These are phyloP conservation scores for Endoconidiophora polonica DNA, from an alignment of 2,329 filamentous ascomycete species.

Conservation along the genomic window DNA sequence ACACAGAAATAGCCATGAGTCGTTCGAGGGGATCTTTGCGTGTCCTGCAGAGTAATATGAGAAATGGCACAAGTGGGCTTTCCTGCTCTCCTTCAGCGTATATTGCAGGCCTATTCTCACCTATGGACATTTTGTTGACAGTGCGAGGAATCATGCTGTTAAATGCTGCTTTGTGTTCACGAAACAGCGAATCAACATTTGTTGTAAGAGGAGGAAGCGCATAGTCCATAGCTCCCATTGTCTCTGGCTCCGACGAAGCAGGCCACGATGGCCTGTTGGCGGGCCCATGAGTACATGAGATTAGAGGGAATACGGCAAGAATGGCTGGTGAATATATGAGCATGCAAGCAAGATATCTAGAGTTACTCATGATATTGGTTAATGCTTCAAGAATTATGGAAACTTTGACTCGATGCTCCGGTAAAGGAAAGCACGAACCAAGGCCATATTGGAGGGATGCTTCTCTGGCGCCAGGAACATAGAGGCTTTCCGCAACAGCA, in stretches of 20 bases:
- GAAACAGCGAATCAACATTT: background rate
- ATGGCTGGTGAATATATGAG: constrained; percentile 53
- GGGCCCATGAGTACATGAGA: constrained; percentile 22
- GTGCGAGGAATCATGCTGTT: background rate
- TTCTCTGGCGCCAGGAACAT: constrained; percentile 47
- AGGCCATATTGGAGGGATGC: constrained; percentile 37
- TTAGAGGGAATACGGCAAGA: constrained; percentile 48
- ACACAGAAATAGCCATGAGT: constrained; percentile 50
- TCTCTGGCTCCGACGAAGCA: background rate
- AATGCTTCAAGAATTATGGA: constrained; percentile 62
- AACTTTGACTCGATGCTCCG: constrained; percentile 44
- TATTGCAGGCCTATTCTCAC: constrained; percentile 20
- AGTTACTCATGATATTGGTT: constrained; percentile 59
- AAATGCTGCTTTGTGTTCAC: background rate
- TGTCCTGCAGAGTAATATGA: constrained; percentile 45
- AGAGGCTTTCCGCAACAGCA: constrained; percentile 49
- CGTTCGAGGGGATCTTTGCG: constrained; percentile 38
- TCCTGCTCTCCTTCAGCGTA: constrained; percentile 27
- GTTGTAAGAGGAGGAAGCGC: constrained; percentile 40
- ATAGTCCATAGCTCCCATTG: constrained; percentile 44
- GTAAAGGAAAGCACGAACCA: constrained; percentile 39
- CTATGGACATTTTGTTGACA: background rate
- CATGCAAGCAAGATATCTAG: constrained; percentile 59
- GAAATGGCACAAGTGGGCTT: constrained; percentile 55
- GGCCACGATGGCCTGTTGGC: background rate